These are phyloP conservation scores for Lactifluus echinatus DNA, from an alignment of 768 basidiomycete species.

Conservation along the genomic window DNA sequence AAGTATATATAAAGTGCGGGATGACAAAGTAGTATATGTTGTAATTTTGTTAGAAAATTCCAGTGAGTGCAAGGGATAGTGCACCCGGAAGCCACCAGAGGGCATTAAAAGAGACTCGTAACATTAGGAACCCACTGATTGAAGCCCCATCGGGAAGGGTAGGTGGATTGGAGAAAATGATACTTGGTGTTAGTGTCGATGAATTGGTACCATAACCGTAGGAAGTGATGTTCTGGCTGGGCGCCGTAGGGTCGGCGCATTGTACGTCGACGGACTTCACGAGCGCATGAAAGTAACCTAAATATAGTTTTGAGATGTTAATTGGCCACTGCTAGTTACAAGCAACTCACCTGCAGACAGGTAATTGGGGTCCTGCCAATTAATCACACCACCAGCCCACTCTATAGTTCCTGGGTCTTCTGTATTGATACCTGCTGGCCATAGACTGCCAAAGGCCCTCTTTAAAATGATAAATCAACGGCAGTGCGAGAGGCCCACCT, in stretches of 20 bases:
- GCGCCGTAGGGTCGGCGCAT: conserved; percentile 44
- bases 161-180: conserved; percentile 51
- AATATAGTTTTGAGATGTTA: neutral
- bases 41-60: neutral
- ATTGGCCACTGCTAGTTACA: neutral
- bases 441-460: conserved; percentile 36
- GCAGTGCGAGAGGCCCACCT: conserved; percentile 38
- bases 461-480: neutral
- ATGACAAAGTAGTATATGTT: neutral
- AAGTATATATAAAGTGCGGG: neutral
- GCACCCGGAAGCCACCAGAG: neutral
- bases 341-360: conserved; percentile 39
- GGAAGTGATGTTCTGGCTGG: conserved; percentile 43
- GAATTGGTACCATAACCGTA: conserved; percentile 57
- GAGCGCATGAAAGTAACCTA: conserved; percentile 64
- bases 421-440: conserved; percentile 69
- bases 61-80: neutral
- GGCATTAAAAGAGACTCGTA: neutral
- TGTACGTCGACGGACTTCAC: conserved; percentile 53
- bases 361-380: conserved; percentile 78
- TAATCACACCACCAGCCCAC: conserved; percentile 78
- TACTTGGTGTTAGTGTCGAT: conserved; percentile 41
- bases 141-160: conserved; percentile 46
- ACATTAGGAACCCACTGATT: too few species aligned
- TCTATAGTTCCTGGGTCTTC: conserved; percentile 59